Base-by-base conservation (phyloP, 441 rosid species). In the Gossypium schwendimanii region DNA sequence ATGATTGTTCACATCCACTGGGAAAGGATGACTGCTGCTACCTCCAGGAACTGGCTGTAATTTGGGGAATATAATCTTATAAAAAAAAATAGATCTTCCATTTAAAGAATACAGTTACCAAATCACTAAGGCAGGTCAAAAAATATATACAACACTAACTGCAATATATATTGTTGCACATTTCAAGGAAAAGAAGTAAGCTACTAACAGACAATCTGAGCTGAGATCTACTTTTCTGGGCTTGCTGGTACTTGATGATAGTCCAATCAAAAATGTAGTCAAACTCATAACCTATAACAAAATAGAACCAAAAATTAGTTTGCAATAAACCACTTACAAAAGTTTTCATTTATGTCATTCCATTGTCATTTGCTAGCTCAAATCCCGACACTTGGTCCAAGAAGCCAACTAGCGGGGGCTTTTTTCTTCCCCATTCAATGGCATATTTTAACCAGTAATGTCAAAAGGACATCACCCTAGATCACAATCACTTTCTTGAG, bases 201-300 rank as follows among this genome's bases (percentile, higher is more conserved):
- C 14, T 69, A 77, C 86, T 81, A 28, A 81, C 85, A 68, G 82
- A 80, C 71, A 76, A 77, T 77, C 83, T 87, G 71, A 87, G 83
- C 73, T 84, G 91, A 66, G 78, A 71, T 84, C 85, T 87, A 63
- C 63, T 79, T 84, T 83, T 91, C 70, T 89, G 97, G 10, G 95
- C 77, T 78, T 91, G 95, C 77, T 91, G 93, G 80, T 89, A 84
- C 89, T 93, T 93, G 33, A 91, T 84, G 52, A 93, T 86, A 28
- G 97, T 93, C 98, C 98, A 93, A 84, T 93, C 94, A 84, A 89
- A 93, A 39, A 91, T 81, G 71, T 84, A 87, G 80, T 93, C 97
- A 75, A 84, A 87, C 71, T 88, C 90, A 76, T 79, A 88, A 24
- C 94, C 98, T 93, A 83, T 44, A 63, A 76, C 9, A 63, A 72